Evolutionary conservation across 2,329 filamentous ascomycete species (phyloP), one percentile per base, ranked within the genome.

Genomic region (Aspergillus fumigatus): DNA sequence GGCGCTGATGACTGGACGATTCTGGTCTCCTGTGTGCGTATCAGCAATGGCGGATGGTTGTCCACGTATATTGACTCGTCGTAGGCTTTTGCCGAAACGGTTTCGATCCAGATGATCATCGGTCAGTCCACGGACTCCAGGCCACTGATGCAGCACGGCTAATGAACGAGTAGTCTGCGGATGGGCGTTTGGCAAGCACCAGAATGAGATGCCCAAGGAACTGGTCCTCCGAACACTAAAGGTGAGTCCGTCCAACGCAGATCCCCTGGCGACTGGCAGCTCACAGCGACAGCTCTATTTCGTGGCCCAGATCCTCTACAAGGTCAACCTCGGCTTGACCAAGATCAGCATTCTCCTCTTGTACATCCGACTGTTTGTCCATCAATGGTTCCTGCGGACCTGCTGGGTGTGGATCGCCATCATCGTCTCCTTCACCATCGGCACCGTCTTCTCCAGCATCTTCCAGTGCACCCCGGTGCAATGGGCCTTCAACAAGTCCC

Each of bases 281-380:
- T 43, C 8, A 43, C 40, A 11, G 6, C 41, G n/a, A 23, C n/a
- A 62, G 62, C 47, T 64, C 19, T 64, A 61, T 38, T 66, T 63
- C 52, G 45, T 66, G 14, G 62, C 64, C 23, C 63, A 67, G 47
- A 58, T 66, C n/a, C 53, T 67, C 23, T 67, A 67, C 54, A 66
- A 66, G 32, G 54, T 66, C 52, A 64, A 58, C 19, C 62, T 64
- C 38, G 62, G 61, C 41, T 40, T 63, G 27, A 67, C 64, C 23
- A 67, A 67, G 21, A 65, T 63, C 35, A 64, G 62, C n/a, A 63
- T 67, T 48, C 58, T 67, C 4, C 58, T 65, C 23, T 52, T 67
- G 2, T 67, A 66, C 32, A 50, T 61, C 35, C 53, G 60, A 26
- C 57, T 67, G 9, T 66, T 67, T 47, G 57, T 63, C 32, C 56